Evolutionary conservation across 306 rosid species (phyloP).

Genomic region (Elaeagnus macrophylla): DNA sequence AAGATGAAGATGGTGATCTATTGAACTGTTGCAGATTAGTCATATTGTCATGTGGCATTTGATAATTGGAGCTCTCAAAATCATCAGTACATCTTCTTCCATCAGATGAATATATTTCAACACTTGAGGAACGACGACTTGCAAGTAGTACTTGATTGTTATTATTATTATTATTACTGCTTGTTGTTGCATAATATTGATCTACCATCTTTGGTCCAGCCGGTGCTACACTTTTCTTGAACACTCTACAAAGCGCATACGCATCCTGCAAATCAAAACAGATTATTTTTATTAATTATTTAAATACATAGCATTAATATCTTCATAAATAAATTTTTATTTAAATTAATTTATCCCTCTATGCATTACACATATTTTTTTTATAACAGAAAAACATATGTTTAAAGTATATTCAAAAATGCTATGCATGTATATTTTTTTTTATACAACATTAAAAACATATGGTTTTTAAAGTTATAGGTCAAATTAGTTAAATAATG

Average conservation of each 20-base stretch:
- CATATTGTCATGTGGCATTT: conserved; percentile 25
- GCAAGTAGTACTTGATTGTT: conserved; percentile 16
- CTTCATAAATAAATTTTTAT: too few relatives aligned
- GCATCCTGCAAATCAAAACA: conserved; percentile 48
- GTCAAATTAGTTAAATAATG: too few relatives aligned
- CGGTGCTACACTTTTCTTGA: conserved; percentile 50
- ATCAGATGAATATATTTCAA: conserved; percentile 41
- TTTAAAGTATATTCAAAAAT: too few relatives aligned
- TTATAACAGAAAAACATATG: too few relatives aligned
- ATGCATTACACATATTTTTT: too few relatives aligned
- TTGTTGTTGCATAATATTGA: conserved; percentile 37
- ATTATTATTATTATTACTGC: conserved; percentile 9
- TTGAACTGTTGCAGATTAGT: conserved; percentile 12
- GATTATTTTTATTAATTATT: too few relatives aligned
- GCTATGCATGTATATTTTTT: too few relatives aligned
- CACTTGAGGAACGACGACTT: conserved; percentile 54
- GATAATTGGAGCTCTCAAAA: conserved; percentile 49
- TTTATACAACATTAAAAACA: too few relatives aligned
- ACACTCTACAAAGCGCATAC: conserved; percentile 76
- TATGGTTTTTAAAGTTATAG: too few relatives aligned
- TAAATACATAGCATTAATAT: too few relatives aligned
- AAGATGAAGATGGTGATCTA: conserved; percentile 2
- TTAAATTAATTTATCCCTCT: too few relatives aligned
- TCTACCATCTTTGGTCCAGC: conserved; percentile 52
- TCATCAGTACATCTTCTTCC: conserved; percentile 58